Base-by-base conservation (phyloP, 2,329 filamentous ascomycete species). In the Fusarium newnesense region DNA sequence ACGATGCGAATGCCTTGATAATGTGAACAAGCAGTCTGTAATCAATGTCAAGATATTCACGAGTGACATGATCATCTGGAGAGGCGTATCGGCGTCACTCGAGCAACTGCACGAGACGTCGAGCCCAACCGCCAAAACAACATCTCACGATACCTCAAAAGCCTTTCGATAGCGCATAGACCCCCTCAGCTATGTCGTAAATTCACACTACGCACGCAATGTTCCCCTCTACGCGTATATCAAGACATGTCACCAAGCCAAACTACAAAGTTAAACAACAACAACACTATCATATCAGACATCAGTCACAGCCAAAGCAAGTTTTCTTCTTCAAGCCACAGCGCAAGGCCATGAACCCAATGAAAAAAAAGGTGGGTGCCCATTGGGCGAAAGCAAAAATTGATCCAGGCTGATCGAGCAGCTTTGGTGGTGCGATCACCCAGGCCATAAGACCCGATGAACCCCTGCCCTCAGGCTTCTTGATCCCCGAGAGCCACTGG, bases 241-340 rank as follows among this genome's bases (percentile, higher is more conserved):
- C 32, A 49, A 18, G 60, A 9, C 50, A 53, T 60, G 18, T n/a
- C 40, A 54, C 8, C 30, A 53, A 21, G 8, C 1, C 28, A 36
- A 15, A 34, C 26, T 34, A 69, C 34, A 32, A 56, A 40, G 21
- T 44, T 12, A 5, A 34, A 11, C 18, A 42, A 42, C 12, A 24
- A 9, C 32, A 32, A 49, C 9, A 11, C 9, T 11, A 40, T 40
- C n/a, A 56, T 11, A 12, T 11, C 9, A 32, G 9, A n/a, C 11
- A n/a, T 7, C 34, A 61, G 26, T 34, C 42, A 49, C 13, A 13
- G 5, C n/a, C 37, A 54, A 30, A 60, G 46, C 11, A 42, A 13
- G 43, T 12, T 19, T 59, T 75, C 71, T 73, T 76, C 74, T 76
- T 76, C 74, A 63, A 76, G 71, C 9, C 74, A 44, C 28, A 32